Conservation (phyloP, 192 early-diverging fungal genomes). For the Chytriomyces sp. region DNA sequence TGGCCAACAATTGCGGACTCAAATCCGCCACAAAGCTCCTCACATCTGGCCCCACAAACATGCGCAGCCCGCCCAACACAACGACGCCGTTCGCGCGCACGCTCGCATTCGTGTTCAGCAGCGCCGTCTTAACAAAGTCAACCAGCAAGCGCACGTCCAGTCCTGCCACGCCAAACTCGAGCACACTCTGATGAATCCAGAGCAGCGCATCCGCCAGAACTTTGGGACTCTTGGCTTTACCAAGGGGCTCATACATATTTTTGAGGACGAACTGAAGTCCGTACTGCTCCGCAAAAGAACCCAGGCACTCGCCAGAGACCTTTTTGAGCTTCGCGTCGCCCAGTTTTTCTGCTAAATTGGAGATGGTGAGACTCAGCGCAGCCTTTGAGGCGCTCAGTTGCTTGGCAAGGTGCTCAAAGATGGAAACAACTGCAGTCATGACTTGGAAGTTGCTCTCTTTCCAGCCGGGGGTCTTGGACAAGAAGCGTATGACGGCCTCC, state of each 20-base stretch:
- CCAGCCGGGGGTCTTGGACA: conserved; percentile 88
- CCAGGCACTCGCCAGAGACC: conserved; percentile 76
- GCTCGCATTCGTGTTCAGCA: conserved; percentile 82
- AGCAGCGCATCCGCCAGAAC: conserved; percentile 79
- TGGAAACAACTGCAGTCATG: conserved; percentile 70
- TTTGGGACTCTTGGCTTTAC: conserved; percentile 87
- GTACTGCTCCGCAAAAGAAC: conserved; percentile 71
- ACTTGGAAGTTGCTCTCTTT: conserved; percentile 99
- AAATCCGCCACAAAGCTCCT: conserved; percentile 85
- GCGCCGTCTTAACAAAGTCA: conserved; percentile 77
- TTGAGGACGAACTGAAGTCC: conserved; percentile 81
- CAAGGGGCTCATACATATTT: conserved; percentile 76
- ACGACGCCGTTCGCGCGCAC: conserved; percentile 80
- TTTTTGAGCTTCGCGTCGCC: conserved; percentile 95
- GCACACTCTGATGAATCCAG: conserved; percentile 83
- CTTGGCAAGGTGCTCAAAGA: conserved; percentile 71
- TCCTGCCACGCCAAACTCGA: conserved; percentile 89
- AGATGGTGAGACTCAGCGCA: conserved; percentile 1
- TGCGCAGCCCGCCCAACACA: conserved; percentile 79
- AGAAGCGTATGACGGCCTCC: conserved; percentile 79
- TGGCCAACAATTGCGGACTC: conserved; percentile 75
- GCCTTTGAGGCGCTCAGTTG: conserved; percentile 20
- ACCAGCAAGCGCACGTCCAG: conserved; percentile 77
- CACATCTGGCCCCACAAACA: conserved; percentile 84
- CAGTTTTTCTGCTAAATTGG: conserved; percentile 79